phyloP scores from a whole-genome alignment of 768 basidiomycete species.

The Lactarius akahatsu region DNA sequence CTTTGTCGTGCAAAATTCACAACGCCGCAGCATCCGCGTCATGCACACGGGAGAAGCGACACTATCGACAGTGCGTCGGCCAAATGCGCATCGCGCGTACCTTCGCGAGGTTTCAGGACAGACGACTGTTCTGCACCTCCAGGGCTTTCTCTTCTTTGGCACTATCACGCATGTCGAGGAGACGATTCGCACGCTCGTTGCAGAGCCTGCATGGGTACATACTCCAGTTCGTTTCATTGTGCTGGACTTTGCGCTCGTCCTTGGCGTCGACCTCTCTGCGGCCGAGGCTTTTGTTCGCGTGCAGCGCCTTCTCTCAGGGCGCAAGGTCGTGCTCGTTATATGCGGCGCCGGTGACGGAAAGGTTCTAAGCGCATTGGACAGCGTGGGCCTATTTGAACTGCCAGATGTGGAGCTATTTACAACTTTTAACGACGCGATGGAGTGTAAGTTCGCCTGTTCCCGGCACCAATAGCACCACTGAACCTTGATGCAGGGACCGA shows the following conservation, averaged over 20 bases:
- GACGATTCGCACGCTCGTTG: slow-evolving; percentile 72
- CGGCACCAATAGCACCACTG: not conserved
- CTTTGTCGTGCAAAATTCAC: slow-evolving; percentile 96
- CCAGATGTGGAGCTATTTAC: slow-evolving; percentile 79
- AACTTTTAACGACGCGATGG: slow-evolving; percentile 86
- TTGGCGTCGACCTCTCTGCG: slow-evolving; percentile 91
- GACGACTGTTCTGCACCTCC: slow-evolving; percentile 83
- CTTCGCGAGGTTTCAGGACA: slow-evolving; percentile 91
- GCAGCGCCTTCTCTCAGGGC: slow-evolving; percentile 73
- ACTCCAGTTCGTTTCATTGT: slow-evolving; percentile 88
- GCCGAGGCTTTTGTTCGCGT: slow-evolving; percentile 94
- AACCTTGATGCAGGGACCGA: slow-evolving; percentile 73
- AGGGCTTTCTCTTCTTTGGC: slow-evolving; percentile 92
- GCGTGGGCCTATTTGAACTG: slow-evolving; percentile 77
- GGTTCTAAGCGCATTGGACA: slow-evolving; percentile 69
- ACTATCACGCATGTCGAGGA: slow-evolving; percentile 91
- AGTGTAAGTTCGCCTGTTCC: slow-evolving; percentile 59
- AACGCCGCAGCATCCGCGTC: slow-evolving; percentile 76
- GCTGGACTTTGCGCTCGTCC: slow-evolving; percentile 81
- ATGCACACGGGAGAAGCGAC: slow-evolving; percentile 81
- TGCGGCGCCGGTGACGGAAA: slow-evolving; percentile 71
- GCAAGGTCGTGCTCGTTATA: slow-evolving; percentile 81
- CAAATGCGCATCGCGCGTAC: slow-evolving; percentile 83
- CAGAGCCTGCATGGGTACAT: slow-evolving; percentile 64
- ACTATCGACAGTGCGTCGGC: slow-evolving; percentile 89